Evolutionary conservation across 2,329 filamentous ascomycete genomes (phyloP).

Genomic region (Claviceps sp.): DNA sequence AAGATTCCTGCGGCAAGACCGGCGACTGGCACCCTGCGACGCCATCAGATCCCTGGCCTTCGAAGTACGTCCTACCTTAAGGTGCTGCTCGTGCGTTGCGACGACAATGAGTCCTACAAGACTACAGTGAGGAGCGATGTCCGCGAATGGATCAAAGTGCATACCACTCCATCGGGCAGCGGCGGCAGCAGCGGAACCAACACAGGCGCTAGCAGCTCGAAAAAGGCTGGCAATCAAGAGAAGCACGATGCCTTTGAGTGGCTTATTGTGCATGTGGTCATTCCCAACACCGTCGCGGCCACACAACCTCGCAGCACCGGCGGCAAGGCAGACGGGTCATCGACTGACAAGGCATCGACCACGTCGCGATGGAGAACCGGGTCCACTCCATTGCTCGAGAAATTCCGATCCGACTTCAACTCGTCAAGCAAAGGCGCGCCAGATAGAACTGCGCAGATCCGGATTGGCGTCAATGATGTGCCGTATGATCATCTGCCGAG

Average conservation of each 20-base stretch:
- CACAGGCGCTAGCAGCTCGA: conserved; percentile 22
- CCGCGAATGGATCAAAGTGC: conserved; percentile 78
- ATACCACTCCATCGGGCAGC: conserved; percentile 45
- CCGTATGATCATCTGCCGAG: conserved; percentile 51
- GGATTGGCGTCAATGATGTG: conserved; percentile 58
- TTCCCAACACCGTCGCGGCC: conserved; percentile 71
- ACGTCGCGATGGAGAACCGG: conserved; percentile 66
- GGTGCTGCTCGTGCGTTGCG: conserved; percentile 76
- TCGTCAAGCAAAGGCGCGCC: conserved; percentile 51
- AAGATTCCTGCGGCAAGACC: conserved; percentile 19
- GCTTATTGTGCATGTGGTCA: conserved; percentile 83
- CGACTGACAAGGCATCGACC: conserved; percentile 52
- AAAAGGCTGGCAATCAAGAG: conserved; percentile 54
- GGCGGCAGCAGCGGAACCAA: conserved; percentile 16
- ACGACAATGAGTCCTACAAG: conserved; percentile 94
- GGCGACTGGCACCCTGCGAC: conserved; percentile 33
- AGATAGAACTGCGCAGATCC: conserved; percentile 75
- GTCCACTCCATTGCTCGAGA: conserved; percentile 75
- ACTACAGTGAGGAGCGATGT: conserved; percentile 61
- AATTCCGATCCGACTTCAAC: conserved; percentile 83
- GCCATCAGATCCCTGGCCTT: conserved; percentile 90
- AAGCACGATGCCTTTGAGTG: conserved; percentile 96
- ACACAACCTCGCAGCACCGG: conserved; percentile 55
- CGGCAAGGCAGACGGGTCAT: conserved; percentile 38
- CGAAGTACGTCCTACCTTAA: conserved; percentile 91